Evolutionary conservation across 179 eudicot species (phyloP), one percentile per base, ranked within the genome.

Genomic region (Vitellaria paradoxa): DNA sequence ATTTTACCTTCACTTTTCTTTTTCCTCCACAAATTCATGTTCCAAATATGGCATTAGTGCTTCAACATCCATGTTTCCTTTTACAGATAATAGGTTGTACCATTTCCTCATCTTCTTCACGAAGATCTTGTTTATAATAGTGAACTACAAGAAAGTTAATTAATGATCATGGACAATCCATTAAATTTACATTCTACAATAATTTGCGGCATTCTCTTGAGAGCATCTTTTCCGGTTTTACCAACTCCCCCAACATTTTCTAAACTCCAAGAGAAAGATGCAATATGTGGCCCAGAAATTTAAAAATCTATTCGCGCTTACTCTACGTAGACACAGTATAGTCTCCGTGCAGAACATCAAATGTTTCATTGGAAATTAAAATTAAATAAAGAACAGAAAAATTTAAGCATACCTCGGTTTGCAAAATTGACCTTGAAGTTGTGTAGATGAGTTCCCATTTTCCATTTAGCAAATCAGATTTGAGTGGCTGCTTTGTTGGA

Each of bases 371-470:
- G 52, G 2, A 57, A 72, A 4, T 72, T 12, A 72, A n/a, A 72
- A 55, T 30, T 3, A 40, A 65, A 7, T 24, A 24, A 24, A 8
- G n/a, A 42, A 13, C 12, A 7, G 24, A 42, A 42, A 46, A 2
- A 73, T 23, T 53, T 56, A 2, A 9, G 40, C 18, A 23, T 64
- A 92, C 97, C 92, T 84, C 75, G 26, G 87, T 91, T 78, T 93
- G 97, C 84, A 94, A 81, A 72, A 94, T 92, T 21, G 97, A 90
- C 76, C 78, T 68, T 3, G 98, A 94, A 69, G 98, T 94, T 12
- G 98, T 94, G 87, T 94, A 94, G 78, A 94, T 78, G 49, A 94
- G 98, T 68, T 92, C 97, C 98, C 98, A 94, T 84, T 92, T 94
- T 30, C 98, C 98, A 80, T 89, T 80, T 65, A 94, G 86, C 71